phyloP scores from a whole-genome alignment of 169 alveolate genomes.

The Plasmodium cynomolgi region DNA sequence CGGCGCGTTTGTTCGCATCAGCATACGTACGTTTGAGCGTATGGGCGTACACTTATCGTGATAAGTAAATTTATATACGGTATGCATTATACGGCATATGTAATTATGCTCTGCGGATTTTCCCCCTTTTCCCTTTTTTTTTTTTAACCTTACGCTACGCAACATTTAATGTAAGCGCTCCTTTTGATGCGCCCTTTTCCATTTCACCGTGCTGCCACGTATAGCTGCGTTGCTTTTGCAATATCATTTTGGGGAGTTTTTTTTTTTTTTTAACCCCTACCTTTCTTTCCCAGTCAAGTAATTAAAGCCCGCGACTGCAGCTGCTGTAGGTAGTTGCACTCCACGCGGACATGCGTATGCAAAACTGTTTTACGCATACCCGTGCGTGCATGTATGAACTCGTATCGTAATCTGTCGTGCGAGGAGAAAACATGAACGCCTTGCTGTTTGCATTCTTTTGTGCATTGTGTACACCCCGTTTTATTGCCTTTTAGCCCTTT shows the following conservation, averaged over 20 bases:
- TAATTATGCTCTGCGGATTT: background rate
- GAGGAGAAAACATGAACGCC: background rate
- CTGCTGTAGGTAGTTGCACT: background rate
- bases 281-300: background rate
- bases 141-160: background rate
- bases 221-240: background rate
- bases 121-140: background rate
- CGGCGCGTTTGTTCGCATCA: background rate
- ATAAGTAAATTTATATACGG: slow-evolving; percentile 1
- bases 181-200: background rate
- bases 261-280: background rate
- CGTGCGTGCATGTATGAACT: background rate
- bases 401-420: background rate
- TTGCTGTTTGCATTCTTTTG: background rate
- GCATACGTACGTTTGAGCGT: slow-evolving; percentile 2
- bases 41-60: background rate
- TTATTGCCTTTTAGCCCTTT: background rate
- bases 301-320: background rate
- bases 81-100: background rate
- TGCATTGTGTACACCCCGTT: background rate
- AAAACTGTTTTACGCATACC: background rate
- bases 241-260: background rate
- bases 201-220: background rate
- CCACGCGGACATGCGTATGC: background rate
- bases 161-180: background rate